These are phyloP conservation scores for Alternaria hordeiaustralica DNA, from an alignment of 2,329 filamentous ascomycete genomes.

Conservation along the genomic window DNA sequence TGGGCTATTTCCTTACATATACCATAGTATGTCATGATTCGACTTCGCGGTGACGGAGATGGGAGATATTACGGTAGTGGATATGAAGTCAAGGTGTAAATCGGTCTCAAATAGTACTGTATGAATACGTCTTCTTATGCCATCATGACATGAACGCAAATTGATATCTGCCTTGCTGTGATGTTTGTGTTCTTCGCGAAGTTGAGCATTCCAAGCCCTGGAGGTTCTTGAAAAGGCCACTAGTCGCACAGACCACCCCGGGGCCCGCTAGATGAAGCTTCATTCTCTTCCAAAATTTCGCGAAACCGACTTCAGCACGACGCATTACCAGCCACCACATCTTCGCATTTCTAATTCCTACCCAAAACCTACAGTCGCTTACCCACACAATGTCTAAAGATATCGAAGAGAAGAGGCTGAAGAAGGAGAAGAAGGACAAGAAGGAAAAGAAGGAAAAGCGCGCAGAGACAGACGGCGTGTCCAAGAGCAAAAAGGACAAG, in stretches of 20 bases:
- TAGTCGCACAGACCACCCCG: slow-evolving; percentile 8
- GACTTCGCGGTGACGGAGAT: slow-evolving; percentile 28
- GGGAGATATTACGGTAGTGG: slow-evolving; percentile 26
- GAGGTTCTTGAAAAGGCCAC: background rate
- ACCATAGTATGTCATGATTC: slow-evolving; percentile 44
- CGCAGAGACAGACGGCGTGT: slow-evolving; percentile 47
- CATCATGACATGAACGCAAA: background rate
- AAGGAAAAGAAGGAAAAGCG: slow-evolving; percentile 74
- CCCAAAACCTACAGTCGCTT: slow-evolving; percentile 4
- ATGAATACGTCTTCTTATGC: slow-evolving; percentile 22
- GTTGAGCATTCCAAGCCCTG: background rate
- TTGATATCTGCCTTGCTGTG: background rate
- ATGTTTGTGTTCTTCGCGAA: background rate
- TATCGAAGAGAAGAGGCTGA: slow-evolving; percentile 47
- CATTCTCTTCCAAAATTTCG: slow-evolving; percentile 18
- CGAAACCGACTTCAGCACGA: slow-evolving; percentile 17
- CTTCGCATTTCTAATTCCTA: background rate
- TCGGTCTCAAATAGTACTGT: slow-evolving; percentile 31
- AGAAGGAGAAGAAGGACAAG: slow-evolving; percentile 63
- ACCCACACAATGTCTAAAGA: slow-evolving; percentile 45
- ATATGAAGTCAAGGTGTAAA: slow-evolving; percentile 22
- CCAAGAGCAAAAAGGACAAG: slow-evolving; percentile 63
- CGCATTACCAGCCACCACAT: slow-evolving; percentile 8
- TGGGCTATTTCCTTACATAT: slow-evolving; percentile 42
- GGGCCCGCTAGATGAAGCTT: slow-evolving; percentile 7